Percentiles rank a stretch among this genome's conserved stretches.
Conservation (phyloP, 73 alveolate species). For the Uronychia setigera region DNA sequence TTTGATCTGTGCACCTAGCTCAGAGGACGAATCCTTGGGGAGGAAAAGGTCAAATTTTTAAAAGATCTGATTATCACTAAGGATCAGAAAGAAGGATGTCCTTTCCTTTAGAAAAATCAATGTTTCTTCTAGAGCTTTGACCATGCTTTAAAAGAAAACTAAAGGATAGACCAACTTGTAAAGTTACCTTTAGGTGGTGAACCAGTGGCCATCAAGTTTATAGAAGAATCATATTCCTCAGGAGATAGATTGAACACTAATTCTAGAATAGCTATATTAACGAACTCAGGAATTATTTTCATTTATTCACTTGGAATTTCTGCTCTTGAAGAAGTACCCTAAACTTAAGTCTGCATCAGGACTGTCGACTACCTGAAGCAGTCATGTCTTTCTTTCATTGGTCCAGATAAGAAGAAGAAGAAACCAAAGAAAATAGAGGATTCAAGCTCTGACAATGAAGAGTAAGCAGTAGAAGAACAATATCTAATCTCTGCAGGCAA, state of each 20-base stretch:
- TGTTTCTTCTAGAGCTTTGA: constrained; percentile 60
- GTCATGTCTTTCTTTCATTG: neutral
- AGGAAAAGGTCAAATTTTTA: constrained; percentile 26
- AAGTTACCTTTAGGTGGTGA: constrained; percentile 27
- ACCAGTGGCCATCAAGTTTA: constrained; percentile 23
- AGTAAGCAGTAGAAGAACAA: constrained; percentile 1
- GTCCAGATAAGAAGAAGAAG: neutral
- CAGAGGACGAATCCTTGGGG: constrained; percentile 63
- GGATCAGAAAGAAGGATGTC: constrained; percentile 13
- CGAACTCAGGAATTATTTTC: constrained; percentile 21
- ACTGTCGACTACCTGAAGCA: neutral
- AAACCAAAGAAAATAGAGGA: neutral
- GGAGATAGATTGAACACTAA: neutral
- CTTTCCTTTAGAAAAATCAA: constrained; percentile 12
- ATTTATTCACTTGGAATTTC: constrained; percentile 4
- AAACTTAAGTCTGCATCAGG: constrained; percentile 9
- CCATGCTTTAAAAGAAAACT: constrained; percentile 61
- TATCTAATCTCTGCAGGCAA: neutral
- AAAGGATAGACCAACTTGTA: constrained; percentile 39
- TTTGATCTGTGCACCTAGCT: constrained; percentile 53
- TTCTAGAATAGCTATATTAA: constrained; percentile 23
- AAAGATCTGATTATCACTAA: constrained; percentile 16
- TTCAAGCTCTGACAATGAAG: neutral
- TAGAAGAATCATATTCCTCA: neutral
- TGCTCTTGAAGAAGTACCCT: constrained; percentile 9